A percentile compares a stretch with the other conserved stretches of the same genome.
These are phyloP conservation scores for Beauveria caledonica DNA, from an alignment of 2,329 filamentous ascomycete species.

Conservation along the genomic window DNA sequence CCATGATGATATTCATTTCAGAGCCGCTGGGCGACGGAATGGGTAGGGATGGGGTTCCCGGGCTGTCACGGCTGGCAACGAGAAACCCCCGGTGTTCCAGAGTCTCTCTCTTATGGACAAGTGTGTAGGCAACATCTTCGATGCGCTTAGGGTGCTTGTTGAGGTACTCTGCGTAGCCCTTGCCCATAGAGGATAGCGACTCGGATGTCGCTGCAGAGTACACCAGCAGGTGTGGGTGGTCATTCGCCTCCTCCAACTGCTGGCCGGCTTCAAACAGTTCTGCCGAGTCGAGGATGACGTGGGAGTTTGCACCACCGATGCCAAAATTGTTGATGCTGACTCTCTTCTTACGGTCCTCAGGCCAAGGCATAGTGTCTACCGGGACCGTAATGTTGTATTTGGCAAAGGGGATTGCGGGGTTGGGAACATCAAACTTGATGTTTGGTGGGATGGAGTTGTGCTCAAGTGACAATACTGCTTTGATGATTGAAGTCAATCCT, in stretches of 20 bases:
- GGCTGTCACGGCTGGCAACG: neutral
- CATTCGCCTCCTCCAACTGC: neutral
- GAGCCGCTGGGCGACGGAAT: neutral
- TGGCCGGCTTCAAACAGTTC: neutral
- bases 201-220: neutral
- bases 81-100: neutral
- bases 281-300: conserved; percentile 15
- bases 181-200: neutral
- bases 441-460: conserved; percentile 14
- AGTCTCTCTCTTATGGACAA: neutral
- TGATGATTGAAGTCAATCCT: conserved; percentile 25
- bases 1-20: conserved; percentile 11
- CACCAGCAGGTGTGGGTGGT: neutral
- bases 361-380: neutral
- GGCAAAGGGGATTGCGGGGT: conserved; percentile 14
- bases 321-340: conserved; percentile 18
- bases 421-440: conserved; percentile 13
- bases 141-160: neutral
- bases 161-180: neutral
- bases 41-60: neutral
- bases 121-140: neutral
- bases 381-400: neutral
- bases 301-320: conserved; percentile 16
- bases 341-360: neutral
- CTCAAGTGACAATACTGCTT: conserved; percentile 19